phyloP scores from a whole-genome alignment of 192 early-diverging fungal species.

The Coemansia sp. region DNA sequence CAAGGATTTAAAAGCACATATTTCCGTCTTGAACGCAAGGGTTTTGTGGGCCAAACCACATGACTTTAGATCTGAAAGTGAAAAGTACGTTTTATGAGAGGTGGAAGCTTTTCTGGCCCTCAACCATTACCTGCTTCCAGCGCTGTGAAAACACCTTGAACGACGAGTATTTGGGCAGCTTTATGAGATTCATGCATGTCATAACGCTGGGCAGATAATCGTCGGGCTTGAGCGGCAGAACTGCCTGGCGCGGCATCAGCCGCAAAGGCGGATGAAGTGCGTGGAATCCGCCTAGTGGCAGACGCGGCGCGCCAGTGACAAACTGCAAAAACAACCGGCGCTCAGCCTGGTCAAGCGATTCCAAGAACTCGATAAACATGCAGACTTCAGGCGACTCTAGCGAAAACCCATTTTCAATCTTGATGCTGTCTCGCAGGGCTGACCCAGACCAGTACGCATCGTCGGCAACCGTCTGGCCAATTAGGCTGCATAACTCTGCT shows the following conservation, averaged over 20 bases:
- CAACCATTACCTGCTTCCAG: constrained; percentile 70
- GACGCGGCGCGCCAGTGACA: constrained; percentile 83
- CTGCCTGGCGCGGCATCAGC: constrained; percentile 78
- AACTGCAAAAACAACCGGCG: constrained; percentile 81
- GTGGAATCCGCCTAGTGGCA: constrained; percentile 90
- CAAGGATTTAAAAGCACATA: too few species aligned
- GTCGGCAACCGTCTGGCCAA: constrained; percentile 60
- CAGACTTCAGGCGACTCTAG: constrained; percentile 66
- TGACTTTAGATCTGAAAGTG: constrained; percentile 3
- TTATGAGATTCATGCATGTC: constrained; percentile 95
- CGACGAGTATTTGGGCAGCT: constrained; percentile 81
- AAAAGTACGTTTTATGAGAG: constrained; percentile 48
- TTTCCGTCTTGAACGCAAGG: background rate
- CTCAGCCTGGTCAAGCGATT: constrained; percentile 59
- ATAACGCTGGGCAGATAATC: constrained; percentile 90
- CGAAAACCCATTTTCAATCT: constrained; percentile 84
- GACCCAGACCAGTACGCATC: constrained; percentile 75
- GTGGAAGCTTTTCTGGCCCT: constrained; percentile 83
- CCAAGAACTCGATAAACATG: constrained; percentile 69
- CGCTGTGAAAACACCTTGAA: constrained; percentile 63
- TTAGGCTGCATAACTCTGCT: constrained; percentile 68
- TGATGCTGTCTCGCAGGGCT: constrained; percentile 68
- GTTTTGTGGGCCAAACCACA: constrained; percentile 18
- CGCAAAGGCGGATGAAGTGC: constrained; percentile 79
- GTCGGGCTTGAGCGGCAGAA: constrained; percentile 64